Base-by-base conservation (phyloP, 805 yeast genomes). In the Cyberlindnera euphorbiae region DNA sequence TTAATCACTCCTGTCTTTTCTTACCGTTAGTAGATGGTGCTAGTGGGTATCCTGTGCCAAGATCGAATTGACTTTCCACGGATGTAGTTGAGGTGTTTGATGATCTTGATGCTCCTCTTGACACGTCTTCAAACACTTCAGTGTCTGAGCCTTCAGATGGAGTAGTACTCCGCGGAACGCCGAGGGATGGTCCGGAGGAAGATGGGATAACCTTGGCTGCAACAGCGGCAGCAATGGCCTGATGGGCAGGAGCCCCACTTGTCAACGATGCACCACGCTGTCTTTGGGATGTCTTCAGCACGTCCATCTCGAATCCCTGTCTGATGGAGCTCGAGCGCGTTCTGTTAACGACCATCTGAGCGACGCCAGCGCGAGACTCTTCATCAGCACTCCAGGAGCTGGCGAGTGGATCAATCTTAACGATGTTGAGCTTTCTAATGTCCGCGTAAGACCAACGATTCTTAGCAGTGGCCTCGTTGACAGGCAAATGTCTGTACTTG, bases 401-500 rank as follows among this genome's bases (percentile, higher is more conserved):
- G 15, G 44, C 45, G 33, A 63, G 46, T 33, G 74, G 75, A 43
- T 69, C 67, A 21, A 46, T 38, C 26, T 44, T 47, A 13, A 27
- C 38, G 17, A 64, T 44, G 44, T 64, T 62, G 26, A 52, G 52
- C 35, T 51, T 60, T 26, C 56, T 64, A 25, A 72, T 51, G 9
- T 58, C 54, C 4, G 69, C 51, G 53, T 82, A 82, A 10, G 83
- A 75, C 82, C 87, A 82, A 41, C 90, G 74, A 52, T 85, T 80
- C 50, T 74, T 79, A 38, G 71, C 66, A 29, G 53, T 59, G n/a
- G 58, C 55, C 33, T 71, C 74, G 22, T 66, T 63, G 11, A 71
- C 53, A 6, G 97, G 97, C 52, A 89, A 64, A 46, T 71, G 75
- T 14, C 69, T 73, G 52, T 79, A 77, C 55, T 78, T 79, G 36